Evolutionary conservation across 2,329 filamentous ascomycete species (phyloP), one percentile per base, ranked within the genome.

Genomic region (Fusarium floridanum): DNA sequence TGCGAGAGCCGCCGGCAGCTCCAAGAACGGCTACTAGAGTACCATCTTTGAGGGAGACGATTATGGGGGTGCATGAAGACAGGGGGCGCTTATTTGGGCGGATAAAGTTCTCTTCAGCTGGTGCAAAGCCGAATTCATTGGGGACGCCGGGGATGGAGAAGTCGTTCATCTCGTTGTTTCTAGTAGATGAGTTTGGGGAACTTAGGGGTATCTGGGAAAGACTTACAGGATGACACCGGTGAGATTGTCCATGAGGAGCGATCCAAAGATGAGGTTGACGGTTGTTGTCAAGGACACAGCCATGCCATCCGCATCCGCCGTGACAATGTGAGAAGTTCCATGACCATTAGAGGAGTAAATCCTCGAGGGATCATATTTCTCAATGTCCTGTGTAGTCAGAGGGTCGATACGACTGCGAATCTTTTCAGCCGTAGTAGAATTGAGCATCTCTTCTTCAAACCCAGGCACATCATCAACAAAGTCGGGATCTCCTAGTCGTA

Each of bases 61-160:
- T 95, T 66, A 94, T 86, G 5, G 95, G 95, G 0, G 93, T 91
- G 76, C 97, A 95, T 72, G 93, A 95, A 2, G 93, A 95, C 5
- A 98, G 85, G 0, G 95, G 95, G 0, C 96, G 90, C 83, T 98
- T 98, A 57, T 90, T 88, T 0, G 94, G 91, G 6, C 91, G 89
- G 81, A 98, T 91, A 81, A 91, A 98, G 86, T 98, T 98, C 53
- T 92, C 89, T 5, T 91, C 90, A 1, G 91, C 92, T 2, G 96
- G 95, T 53, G 92, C 89, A 84, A 95, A 98, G 62, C 95, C 95
- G 81, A 98, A 98, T 29, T 92, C 91, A 81, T 98, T 98, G 67
- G 87, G 88, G 2, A 88, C 85, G 63, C 90, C 90, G 0, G 96
- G 95, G 77, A 97, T 95, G 59, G 92, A 94, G 85, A 98, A 98